phyloP scores from a whole-genome alignment of 495 filamentous ascomycete species.

The Diplogelasinospora grovesii region DNA sequence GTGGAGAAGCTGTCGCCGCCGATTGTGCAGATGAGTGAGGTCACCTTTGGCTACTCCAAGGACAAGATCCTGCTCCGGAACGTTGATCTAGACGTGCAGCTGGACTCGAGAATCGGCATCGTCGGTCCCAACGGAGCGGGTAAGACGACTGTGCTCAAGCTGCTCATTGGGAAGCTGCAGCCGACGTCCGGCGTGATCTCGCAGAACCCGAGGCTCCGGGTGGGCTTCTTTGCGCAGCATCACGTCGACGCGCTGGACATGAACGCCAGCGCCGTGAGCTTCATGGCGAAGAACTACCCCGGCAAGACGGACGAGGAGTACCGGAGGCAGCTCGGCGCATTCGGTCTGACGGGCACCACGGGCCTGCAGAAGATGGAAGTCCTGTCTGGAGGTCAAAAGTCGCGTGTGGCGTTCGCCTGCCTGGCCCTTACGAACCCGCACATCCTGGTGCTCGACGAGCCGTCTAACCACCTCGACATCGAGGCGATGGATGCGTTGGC shows the following conservation, averaged over 20 bases:
- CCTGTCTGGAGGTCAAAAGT: conserved; percentile 96
- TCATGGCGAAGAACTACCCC: conserved; percentile 89
- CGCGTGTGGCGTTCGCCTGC: conserved; percentile 93
- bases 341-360: conserved; percentile 96
- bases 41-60: conserved; percentile 81
- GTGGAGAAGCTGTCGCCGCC: conserved; percentile 96
- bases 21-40: conserved; percentile 93
- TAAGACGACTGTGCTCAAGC: conserved; percentile 93
- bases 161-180: conserved; percentile 80
- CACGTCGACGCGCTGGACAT: conserved; percentile 96
- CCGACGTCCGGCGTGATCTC: conserved; percentile 78
- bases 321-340: conserved; percentile 88
- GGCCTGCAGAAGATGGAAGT: conserved; percentile 94
- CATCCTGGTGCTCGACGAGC: conserved; percentile 96
- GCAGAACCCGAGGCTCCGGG: conserved; percentile 74
- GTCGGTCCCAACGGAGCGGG: conserved; percentile 97
- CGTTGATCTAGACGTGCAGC: conserved; percentile 92
- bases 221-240: conserved; percentile 98
- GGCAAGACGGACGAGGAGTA: conserved; percentile 96
- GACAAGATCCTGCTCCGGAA: conserved; percentile 76
- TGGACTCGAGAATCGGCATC: conserved; percentile 97
- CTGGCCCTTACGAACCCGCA: conserved; percentile 89
- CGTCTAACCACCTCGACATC: conserved; percentile 97
- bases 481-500: conserved; percentile 97
- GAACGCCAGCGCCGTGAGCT: conserved; percentile 78